Evolutionary conservation across 345 rosid species (phyloP).

Genomic region (Tarenaya hassleriana): DNA sequence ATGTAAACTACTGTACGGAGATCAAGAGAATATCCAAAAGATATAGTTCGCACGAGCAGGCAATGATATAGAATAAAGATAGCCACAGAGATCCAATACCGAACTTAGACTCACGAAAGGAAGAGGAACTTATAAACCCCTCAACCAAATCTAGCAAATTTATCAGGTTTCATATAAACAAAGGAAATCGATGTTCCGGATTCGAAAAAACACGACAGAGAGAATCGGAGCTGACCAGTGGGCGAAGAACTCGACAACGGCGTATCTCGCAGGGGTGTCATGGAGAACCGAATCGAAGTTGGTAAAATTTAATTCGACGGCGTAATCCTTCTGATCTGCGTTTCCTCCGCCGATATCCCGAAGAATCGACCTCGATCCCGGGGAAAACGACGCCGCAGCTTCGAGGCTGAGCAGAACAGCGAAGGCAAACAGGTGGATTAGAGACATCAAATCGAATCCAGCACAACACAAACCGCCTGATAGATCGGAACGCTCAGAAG

Average conservation of each 20-base stretch:
- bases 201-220: neutral
- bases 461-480: neutral
- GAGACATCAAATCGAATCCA: conserved; percentile 41
- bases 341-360: conserved; percentile 35
- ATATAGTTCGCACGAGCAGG: neutral
- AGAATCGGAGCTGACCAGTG: conserved; percentile 46
- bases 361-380: conserved; percentile 74
- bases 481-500: conserved; percentile 7
- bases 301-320: conserved; percentile 61
- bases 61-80: too few relatives aligned
- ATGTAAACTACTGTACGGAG: conserved; percentile 1
- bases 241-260: conserved; percentile 90
- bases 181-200: conserved; percentile 1
- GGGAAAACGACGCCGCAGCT: conserved; percentile 35
- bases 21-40: neutral
- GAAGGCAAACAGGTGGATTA: conserved; percentile 30
- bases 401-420: conserved; percentile 29
- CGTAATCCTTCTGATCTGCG: conserved; percentile 39
- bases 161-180: conserved; percentile 1
- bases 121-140: too few relatives aligned
- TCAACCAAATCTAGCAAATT: neutral
- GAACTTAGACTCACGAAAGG: neutral
- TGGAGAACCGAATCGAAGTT: conserved; percentile 60
- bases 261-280: conserved; percentile 58
- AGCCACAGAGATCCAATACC: conserved; percentile 21